These are phyloP conservation scores for Porphyridium purpureum DNA, from an alignment of 23 red algal genomes.

Conservation along the genomic window DNA sequence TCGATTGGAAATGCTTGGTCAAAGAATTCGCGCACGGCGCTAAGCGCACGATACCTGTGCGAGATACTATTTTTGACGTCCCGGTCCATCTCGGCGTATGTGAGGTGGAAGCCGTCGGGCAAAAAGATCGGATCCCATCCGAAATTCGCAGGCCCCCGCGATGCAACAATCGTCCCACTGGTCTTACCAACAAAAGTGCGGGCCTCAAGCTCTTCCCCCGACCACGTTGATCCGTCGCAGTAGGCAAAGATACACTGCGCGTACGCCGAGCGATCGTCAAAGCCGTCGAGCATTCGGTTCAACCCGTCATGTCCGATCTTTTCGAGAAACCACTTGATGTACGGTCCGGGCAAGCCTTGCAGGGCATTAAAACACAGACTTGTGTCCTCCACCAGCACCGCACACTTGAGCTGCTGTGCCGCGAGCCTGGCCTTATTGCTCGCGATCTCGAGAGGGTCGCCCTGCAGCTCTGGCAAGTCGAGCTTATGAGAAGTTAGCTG, in stretches of 20 bases:
- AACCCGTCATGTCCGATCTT: constrained; percentile 63
- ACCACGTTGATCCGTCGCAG: constrained; percentile 18
- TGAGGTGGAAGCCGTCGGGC: constrained; percentile 43
- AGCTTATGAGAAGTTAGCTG: constrained; percentile 24
- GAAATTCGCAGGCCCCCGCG: constrained; percentile 38
- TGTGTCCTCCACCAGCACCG: constrained; percentile 84
- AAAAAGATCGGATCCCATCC: constrained; percentile 97
- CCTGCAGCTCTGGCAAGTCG: constrained; percentile 88
- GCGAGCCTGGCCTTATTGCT: constrained; percentile 48
- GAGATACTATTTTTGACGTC: constrained; percentile 74
- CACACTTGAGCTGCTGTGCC: constrained; percentile 21
- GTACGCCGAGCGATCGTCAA: constrained; percentile 65
- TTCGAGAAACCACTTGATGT: constrained; percentile 85
- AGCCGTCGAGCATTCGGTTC: constrained; percentile 45
- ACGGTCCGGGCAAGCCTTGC: constrained; percentile 76
- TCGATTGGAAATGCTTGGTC: too few species aligned
- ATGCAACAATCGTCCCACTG: constrained; percentile 44
- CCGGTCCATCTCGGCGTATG: constrained; percentile 92
- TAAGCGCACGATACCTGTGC: constrained; percentile 52
- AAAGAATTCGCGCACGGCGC: constrained; percentile 16
- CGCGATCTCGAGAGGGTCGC: constrained; percentile 53
- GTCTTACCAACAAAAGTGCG: constrained; percentile 32
- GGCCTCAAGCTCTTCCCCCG: constrained; percentile 8
- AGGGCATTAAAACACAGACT: constrained; percentile 68
- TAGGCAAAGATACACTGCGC: constrained; percentile 82